phyloP scores from a whole-genome alignment of 805 yeast species.

The Ogataea methylovora region DNA sequence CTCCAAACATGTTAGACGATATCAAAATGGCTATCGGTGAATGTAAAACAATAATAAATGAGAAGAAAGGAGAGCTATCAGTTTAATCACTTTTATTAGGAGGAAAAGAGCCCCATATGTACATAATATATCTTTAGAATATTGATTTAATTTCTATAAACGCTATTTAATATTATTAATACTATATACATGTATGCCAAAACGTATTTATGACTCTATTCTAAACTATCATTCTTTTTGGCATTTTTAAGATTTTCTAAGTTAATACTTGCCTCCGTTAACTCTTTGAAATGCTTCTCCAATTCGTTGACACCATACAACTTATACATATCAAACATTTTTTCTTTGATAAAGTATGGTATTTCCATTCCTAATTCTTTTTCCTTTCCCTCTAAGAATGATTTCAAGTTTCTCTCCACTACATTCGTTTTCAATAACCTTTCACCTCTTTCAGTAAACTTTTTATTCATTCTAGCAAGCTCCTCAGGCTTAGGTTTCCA shows the following conservation, averaged over 20 bases:
- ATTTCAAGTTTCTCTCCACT: slow-evolving; percentile 16
- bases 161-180: no score
- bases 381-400: slow-evolving; percentile 23
- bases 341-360: slow-evolving; percentile 21
- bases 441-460: slow-evolving; percentile 49
- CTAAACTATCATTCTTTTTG: no score
- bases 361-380: slow-evolving; percentile 19
- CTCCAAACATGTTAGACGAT: slow-evolving; percentile 19
- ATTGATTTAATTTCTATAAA: no score
- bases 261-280: no score
- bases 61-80: not conserved
- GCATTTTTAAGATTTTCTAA: no score
- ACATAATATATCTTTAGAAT: no score
- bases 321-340: slow-evolving; percentile 14
- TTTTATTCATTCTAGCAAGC: slow-evolving; percentile 31
- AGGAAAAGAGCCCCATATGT: no score
- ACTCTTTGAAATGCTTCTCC: slow-evolving; percentile 13
- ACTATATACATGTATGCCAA: no score
- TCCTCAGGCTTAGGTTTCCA: slow-evolving; percentile 68
- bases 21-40: slow-evolving; percentile 17
- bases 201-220: no score
- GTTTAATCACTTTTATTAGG: not conserved
- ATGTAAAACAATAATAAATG: slow-evolving; percentile 6
- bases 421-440: slow-evolving; percentile 16
- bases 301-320: slow-evolving; percentile 17